Evolutionary conservation across 257 asterid genomes (phyloP).

Genomic region (Vinca minor): DNA sequence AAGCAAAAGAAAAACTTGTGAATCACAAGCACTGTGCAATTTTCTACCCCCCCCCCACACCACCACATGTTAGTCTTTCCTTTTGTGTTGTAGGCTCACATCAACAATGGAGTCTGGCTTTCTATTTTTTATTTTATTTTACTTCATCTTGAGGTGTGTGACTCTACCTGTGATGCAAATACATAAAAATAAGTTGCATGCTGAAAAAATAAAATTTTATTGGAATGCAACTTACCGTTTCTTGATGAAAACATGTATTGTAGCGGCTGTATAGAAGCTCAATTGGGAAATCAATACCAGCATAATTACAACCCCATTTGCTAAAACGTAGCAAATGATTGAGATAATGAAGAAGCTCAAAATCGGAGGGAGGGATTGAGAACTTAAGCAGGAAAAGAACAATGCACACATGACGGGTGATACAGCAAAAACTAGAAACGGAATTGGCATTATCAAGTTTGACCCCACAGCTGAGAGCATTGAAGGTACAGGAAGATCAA

Average conservation of each 20-base stretch:
- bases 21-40: neutral
- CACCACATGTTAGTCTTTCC: neutral
- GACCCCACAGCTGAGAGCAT: slow-evolving; percentile 75
- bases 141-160: neutral
- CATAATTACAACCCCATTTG: slow-evolving; percentile 65
- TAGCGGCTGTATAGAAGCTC: slow-evolving; percentile 52
- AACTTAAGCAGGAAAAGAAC: slow-evolving; percentile 47
- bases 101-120: neutral
- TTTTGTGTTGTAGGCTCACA: neutral
- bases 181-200: neutral
- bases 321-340: slow-evolving; percentile 60
- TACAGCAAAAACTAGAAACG: slow-evolving; percentile 48
- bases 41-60: too few species aligned
- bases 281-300: slow-evolving; percentile 57
- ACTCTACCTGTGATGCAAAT: neutral
- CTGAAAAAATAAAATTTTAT: slow-evolving; percentile 8
- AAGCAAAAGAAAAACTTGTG: neutral
- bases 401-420: slow-evolving; percentile 50
- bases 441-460: slow-evolving; percentile 61
- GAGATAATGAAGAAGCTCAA: slow-evolving; percentile 56
- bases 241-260: slow-evolving; percentile 52
- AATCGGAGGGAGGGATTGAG: slow-evolving; percentile 47
- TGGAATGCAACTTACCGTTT: slow-evolving; percentile 49
- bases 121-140: neutral
- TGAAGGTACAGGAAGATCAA: slow-evolving; percentile 73